Conservation (phyloP, 306 rosid species). For the Vicia faba region DNA sequence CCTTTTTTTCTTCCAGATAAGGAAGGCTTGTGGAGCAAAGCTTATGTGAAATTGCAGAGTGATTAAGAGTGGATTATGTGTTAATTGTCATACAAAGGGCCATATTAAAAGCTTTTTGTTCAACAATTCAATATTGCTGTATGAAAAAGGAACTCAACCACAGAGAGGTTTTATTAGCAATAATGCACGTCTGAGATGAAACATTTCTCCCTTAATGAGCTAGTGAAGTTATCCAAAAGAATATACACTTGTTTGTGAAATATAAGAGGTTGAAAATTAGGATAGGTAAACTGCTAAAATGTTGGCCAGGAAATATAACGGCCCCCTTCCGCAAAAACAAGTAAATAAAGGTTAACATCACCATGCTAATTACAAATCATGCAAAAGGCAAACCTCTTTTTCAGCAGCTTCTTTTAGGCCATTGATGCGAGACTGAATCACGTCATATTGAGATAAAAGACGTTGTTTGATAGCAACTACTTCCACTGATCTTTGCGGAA, state of each 20-base stretch:
- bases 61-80: too few relatives aligned
- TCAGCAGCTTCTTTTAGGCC: constrained; percentile 85
- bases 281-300: constrained; percentile 19
- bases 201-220: constrained; percentile 11
- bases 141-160: constrained; percentile 11
- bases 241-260: neutral
- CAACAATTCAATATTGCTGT: constrained; percentile 9
- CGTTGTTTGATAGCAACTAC: constrained; percentile 77
- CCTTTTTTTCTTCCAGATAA: constrained; percentile 17
- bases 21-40: too few relatives aligned
- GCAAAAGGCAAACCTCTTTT: constrained; percentile 66
- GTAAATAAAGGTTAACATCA: constrained; percentile 15
- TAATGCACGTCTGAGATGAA: constrained; percentile 8
- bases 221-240: constrained; percentile 27
- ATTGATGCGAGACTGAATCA: constrained; percentile 84
- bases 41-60: too few relatives aligned
- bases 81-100: too few relatives aligned
- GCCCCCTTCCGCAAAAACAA: constrained; percentile 3
- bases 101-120: neutral
- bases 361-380: constrained; percentile 36
- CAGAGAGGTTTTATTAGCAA: constrained; percentile 12
- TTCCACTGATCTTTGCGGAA: constrained; percentile 82
- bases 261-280: constrained; percentile 23
- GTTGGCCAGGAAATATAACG: neutral
- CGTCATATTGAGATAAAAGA: constrained; percentile 88